Conservation (phyloP, 306 rosid species). For the Cicer chorassanicum region DNA sequence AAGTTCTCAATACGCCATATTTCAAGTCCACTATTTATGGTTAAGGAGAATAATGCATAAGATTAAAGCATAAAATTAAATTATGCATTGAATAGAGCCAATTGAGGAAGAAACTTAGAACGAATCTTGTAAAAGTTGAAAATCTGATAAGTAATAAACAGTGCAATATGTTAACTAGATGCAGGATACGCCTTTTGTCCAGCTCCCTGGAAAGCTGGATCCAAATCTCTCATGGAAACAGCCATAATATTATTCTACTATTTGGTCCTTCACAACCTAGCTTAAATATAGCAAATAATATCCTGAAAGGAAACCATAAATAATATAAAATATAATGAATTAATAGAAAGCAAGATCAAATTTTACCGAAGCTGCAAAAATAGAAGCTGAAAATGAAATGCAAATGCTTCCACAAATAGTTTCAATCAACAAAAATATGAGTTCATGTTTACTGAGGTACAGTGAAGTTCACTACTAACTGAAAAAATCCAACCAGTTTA, state of each 20-base stretch:
- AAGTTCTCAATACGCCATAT: constrained; percentile 97
- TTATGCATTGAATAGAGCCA: constrained; percentile 16
- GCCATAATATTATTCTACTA: constrained; percentile 64
- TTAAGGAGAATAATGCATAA: constrained; percentile 61
- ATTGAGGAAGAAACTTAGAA: constrained; percentile 32
- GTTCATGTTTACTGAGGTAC: constrained; percentile 10
- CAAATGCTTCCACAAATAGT: constrained; percentile 33
- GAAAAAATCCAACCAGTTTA: constrained; percentile 31
- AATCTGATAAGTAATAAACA: constrained; percentile 38
- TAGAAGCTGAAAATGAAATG: constrained; percentile 26
- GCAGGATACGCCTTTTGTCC: constrained; percentile 99
- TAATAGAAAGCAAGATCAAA: constrained; percentile 30
- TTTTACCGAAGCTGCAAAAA: constrained; percentile 22
- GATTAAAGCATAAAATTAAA: constrained; percentile 31
- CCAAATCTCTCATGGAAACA: constrained; percentile 93
- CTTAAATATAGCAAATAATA: constrained; percentile 46
- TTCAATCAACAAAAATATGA: constrained; percentile 31
- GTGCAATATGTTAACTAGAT: constrained; percentile 42
- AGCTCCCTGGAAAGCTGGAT: constrained; percentile 95
- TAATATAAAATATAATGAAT: constrained; percentile 14
- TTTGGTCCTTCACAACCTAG: constrained; percentile 51
- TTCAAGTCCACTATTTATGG: constrained; percentile 81
- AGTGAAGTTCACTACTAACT: constrained; percentile 27
- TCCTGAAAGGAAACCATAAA: constrained; percentile 56
- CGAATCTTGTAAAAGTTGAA: constrained; percentile 11